These are phyloP conservation scores for Cenococcum geophilum DNA, from an alignment of 495 filamentous ascomycete genomes.

Conservation along the genomic window DNA sequence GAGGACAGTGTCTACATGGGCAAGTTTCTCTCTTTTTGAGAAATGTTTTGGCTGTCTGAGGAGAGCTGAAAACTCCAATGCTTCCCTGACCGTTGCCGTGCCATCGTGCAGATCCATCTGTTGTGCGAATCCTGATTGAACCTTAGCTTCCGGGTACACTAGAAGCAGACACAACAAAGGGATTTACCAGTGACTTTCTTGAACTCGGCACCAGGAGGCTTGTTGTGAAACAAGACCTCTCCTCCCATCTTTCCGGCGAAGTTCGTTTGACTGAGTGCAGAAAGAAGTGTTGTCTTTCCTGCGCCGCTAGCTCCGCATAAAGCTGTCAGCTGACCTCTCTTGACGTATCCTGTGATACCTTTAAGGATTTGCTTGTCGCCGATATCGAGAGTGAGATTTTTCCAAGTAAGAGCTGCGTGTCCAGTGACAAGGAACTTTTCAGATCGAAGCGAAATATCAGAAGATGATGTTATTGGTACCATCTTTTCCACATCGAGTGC, in stretches of 20 bases:
- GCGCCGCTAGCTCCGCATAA: slow-evolving; percentile 60
- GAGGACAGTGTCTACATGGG: slow-evolving; percentile 53
- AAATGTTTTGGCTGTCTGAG: slow-evolving; percentile 48
- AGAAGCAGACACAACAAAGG: not conserved
- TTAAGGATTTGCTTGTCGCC: slow-evolving; percentile 53
- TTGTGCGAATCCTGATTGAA: slow-evolving; percentile 48
- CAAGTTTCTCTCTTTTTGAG: slow-evolving; percentile 49
- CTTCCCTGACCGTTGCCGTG: slow-evolving; percentile 54
- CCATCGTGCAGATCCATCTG: slow-evolving; percentile 55
- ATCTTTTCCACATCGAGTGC: not conserved
- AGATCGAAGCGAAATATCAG: not conserved
- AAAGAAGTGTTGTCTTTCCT: slow-evolving; percentile 60
- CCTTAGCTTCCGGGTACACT: slow-evolving; percentile 17
- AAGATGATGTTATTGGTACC: not conserved
- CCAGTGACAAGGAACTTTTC: not conserved
- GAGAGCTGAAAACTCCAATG: slow-evolving; percentile 51
- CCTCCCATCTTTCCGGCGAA: slow-evolving; percentile 48
- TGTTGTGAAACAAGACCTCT: slow-evolving; percentile 48
- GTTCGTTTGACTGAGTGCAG: slow-evolving; percentile 51
- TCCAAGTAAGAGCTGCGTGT: slow-evolving; percentile 15
- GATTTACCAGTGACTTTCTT: slow-evolving; percentile 4
- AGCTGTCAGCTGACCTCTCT: slow-evolving; percentile 62
- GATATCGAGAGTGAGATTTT: slow-evolving; percentile 13
- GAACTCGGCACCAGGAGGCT: slow-evolving; percentile 23
- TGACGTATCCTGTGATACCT: slow-evolving; percentile 60